Evolutionary conservation across 2,329 filamentous ascomycete species (phyloP), one percentile per base, ranked within the genome.

Genomic region (Orbilia quercus): DNA sequence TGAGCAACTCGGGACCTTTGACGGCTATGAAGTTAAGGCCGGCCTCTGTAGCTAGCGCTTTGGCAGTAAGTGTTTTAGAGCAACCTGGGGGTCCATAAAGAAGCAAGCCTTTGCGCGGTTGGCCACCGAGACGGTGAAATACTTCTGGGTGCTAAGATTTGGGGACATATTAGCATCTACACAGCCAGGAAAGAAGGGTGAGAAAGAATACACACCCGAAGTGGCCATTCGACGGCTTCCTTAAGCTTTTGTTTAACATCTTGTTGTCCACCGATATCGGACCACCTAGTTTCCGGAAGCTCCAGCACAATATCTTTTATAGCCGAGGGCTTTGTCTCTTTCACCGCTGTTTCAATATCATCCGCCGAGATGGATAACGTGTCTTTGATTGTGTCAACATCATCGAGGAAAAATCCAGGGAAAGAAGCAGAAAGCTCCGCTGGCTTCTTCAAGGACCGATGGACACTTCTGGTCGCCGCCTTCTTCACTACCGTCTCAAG

Each of bases 51-150:
- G 88, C 88, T 2, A 89, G 82, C 3, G 88, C 88, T 78, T 89
- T 88, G 2, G 88, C 88, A 1, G 85, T 88, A 67, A 90, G 81
- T 0, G 88, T 90, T 79, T 90, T 90, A 48, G 87, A 89, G 79
- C 88, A 90, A 7, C 88, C 88, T 1, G 88, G 88, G 0, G 88
- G 88, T 0, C 88, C 88, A 76, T 90, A 90, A 1, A 90, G 82
- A 1, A 90, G 81, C 12, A 90, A 83, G 2, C 88, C 88, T 77
- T 88, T 88, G 75, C 85, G 84, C 16, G 85, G 83, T 47, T 82
- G 82, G 12, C 76, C 77, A 5, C 77, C 77, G n/a, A 78, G 74
- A 51, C 77, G 75, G 9, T 75, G 59, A 38, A 78, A 78, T 7
- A 75, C 76, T 64, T 77, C 77, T 2, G 77, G 77, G 34, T 77